Conservation (phyloP, 2,329 filamentous ascomycete species). For the Aspergillus ibericus region DNA sequence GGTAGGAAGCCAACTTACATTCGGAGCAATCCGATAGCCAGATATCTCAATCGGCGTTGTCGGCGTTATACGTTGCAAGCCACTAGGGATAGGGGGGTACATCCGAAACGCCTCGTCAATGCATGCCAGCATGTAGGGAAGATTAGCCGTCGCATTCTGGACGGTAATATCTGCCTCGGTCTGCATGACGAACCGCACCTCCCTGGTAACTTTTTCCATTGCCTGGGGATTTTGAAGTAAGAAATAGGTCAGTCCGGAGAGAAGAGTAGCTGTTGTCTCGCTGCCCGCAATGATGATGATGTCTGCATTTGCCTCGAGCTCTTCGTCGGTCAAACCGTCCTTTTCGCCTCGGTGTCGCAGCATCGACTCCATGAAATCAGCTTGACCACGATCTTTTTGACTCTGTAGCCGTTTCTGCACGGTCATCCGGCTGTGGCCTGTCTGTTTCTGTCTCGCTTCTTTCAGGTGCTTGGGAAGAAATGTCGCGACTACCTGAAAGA, state of each 20-base stretch:
- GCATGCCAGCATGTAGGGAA: constrained; percentile 43
- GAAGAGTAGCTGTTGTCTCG: constrained; percentile 46
- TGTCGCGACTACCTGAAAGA: not conserved
- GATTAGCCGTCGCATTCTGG: constrained; percentile 18
- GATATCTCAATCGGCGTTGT: constrained; percentile 2
- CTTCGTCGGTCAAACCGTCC: constrained; percentile 20
- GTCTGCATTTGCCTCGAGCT: constrained; percentile 37
- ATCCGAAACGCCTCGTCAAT: constrained; percentile 44
- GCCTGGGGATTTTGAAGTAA: constrained; percentile 37
- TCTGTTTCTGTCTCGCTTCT: constrained; percentile 1
- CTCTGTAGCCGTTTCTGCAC: constrained; percentile 6
- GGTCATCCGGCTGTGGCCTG: not conserved
- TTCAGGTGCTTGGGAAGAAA: not conserved
- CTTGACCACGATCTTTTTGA: not conserved
- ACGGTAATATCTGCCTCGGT: constrained; percentile 32
- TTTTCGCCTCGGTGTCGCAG: constrained; percentile 14
- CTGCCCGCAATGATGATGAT: constrained; percentile 44
- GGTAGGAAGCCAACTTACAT: not conserved
- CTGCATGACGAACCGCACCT: constrained; percentile 38
- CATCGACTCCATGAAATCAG: constrained; percentile 21
- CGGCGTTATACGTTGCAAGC: constrained; percentile 13
- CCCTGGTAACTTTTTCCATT: constrained; percentile 33
- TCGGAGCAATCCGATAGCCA: constrained; percentile 3
- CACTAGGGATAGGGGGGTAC: constrained; percentile 33
- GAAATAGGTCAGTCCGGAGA: constrained; percentile 45